These are phyloP conservation scores for Leptographium lundbergii DNA, from an alignment of 2,329 filamentous ascomycete species.

Conservation along the genomic window DNA sequence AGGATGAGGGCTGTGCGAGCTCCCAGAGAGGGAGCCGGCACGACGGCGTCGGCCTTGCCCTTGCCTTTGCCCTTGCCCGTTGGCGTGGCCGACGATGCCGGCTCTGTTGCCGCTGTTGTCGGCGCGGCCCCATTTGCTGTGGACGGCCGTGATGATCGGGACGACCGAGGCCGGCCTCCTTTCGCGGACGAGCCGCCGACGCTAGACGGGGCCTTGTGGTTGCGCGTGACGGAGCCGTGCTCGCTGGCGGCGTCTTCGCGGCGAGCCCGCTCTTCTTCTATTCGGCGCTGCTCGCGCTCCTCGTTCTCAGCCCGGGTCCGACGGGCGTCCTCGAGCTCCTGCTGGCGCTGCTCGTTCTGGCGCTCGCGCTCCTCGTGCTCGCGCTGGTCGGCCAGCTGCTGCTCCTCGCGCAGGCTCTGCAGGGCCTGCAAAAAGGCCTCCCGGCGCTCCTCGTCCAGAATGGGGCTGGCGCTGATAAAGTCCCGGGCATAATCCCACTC, in stretches of 20 bases:
- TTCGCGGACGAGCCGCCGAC: slow-evolving; percentile 17
- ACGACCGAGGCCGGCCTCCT: slow-evolving; percentile 20
- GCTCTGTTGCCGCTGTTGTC: not conserved
- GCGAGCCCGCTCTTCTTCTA: slow-evolving; percentile 40
- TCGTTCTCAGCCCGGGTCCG: slow-evolving; percentile 46
- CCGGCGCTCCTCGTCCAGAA: slow-evolving; percentile 82
- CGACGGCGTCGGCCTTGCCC: slow-evolving; percentile 19
- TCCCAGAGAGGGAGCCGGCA: slow-evolving; percentile 24
- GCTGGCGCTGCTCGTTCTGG: slow-evolving; percentile 43
- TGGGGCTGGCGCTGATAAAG: slow-evolving; percentile 75
- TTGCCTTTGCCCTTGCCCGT: slow-evolving; percentile 7
- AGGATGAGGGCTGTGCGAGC: slow-evolving; percentile 40
- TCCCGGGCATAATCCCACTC: slow-evolving; percentile 94
- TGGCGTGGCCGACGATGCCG: not conserved
- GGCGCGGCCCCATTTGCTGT: not conserved
- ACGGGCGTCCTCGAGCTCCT: slow-evolving; percentile 44
- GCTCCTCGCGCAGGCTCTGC: slow-evolving; percentile 73
- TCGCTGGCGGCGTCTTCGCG: slow-evolving; percentile 31
- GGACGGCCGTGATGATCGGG: slow-evolving; percentile 8
- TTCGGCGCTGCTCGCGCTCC: slow-evolving; percentile 35
- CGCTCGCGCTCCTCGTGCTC: slow-evolving; percentile 45
- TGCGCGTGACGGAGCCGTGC: slow-evolving; percentile 26
- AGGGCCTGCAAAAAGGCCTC: slow-evolving; percentile 82
- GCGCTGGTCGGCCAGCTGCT: slow-evolving; percentile 54
- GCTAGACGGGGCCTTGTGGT: slow-evolving; percentile 39